Conservation (phyloP, 139 green algal genomes). For the Monoraphidium neglectum region DNA sequence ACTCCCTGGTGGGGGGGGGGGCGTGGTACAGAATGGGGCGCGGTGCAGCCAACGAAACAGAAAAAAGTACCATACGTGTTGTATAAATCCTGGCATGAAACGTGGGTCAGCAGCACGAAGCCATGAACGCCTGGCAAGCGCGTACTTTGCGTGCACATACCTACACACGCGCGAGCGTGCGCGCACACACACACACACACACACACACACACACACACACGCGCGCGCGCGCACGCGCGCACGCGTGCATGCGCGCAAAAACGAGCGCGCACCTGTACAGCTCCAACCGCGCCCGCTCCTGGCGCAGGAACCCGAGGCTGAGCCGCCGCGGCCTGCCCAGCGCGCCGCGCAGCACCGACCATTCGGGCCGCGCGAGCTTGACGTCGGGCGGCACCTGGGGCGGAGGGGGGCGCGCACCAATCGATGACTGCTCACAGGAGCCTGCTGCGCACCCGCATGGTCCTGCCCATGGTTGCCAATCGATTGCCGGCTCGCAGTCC, state of each 20-base stretch:
- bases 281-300: constrained; percentile 65
- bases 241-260: neutral
- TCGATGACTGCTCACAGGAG: neutral
- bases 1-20: constrained; percentile 28
- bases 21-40: neutral
- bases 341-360: constrained; percentile 46
- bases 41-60: neutral
- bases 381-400: neutral
- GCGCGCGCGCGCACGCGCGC: constrained; percentile 26
- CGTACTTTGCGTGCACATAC: too few species aligned
- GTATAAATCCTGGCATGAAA: neutral
- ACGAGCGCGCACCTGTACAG: constrained; percentile 49
- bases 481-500: too few species aligned
- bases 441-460: neutral
- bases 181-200: neutral
- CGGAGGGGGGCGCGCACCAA: neutral
- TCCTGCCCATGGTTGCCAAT: neutral
- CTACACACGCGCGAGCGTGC: neutral
- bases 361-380: constrained; percentile 38
- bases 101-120: neutral
- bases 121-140: neutral
- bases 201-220: constrained; percentile 63
- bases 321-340: constrained; percentile 69
- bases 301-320: constrained; percentile 67
- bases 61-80: neutral